Evolutionary conservation across 2,329 filamentous ascomycete species (phyloP).

Genomic region (Periconia sp.): DNA sequence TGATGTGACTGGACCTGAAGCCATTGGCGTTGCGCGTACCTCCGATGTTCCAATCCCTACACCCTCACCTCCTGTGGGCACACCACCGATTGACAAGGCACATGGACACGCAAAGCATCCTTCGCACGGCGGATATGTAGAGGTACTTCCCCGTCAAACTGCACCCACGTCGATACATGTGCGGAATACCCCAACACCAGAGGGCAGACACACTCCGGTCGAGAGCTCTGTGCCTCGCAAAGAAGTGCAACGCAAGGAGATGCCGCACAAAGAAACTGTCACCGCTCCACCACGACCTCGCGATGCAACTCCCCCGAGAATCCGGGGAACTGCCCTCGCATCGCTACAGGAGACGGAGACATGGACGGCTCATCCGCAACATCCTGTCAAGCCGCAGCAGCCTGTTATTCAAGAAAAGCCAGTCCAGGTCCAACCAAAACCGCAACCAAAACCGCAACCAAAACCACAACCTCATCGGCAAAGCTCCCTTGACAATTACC

Average conservation of each 20-base stretch:
- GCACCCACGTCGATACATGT: conserved; percentile 25
- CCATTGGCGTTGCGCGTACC: conserved; percentile 52
- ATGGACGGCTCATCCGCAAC: conserved; percentile 13
- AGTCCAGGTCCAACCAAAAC: conserved; percentile 14
- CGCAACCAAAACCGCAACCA: too few relatives aligned
- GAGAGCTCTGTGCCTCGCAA: conserved; percentile 28
- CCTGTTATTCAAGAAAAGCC: too few relatives aligned
- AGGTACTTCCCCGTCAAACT: conserved; percentile 33
- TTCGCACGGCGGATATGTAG: conserved; percentile 32
- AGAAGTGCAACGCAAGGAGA: conserved; percentile 14
- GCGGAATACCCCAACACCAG: conserved; percentile 36
- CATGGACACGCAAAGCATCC: conserved; percentile 13
- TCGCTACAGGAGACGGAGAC: conserved; percentile 38
- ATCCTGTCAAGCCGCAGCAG: conserved; percentile 8
- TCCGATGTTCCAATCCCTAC: conserved; percentile 46
- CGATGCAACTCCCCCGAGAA: conserved; percentile 22
- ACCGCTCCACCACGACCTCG: conserved; percentile 24
- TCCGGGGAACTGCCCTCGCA: conserved; percentile 31
- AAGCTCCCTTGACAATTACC: too few relatives aligned
- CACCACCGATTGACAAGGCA: conserved; percentile 16
- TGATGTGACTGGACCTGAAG: conserved; percentile 27
- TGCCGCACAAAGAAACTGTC: conserved; percentile 25
- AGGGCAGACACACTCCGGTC: conserved; percentile 21
- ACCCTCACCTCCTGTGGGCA: conserved; percentile 32
- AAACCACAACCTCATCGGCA: too few relatives aligned